These are phyloP conservation scores for Monosporascus sp. DNA, from an alignment of 2,329 filamentous ascomycete species.

Conservation along the genomic window DNA sequence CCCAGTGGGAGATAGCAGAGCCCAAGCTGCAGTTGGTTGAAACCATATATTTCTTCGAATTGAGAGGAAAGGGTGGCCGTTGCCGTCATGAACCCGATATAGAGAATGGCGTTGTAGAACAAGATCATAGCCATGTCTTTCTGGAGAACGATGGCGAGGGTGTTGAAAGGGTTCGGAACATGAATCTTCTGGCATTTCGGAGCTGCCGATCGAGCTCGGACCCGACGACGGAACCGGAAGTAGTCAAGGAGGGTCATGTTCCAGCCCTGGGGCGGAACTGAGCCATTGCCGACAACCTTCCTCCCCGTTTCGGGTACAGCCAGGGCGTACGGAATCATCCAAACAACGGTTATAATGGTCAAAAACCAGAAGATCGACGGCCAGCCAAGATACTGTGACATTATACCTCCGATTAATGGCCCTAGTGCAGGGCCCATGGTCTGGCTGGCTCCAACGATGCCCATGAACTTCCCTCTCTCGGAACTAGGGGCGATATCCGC, in stretches of 20 bases:
- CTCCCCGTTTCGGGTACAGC: slow-evolving; percentile 56
- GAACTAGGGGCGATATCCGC: slow-evolving; percentile 64
- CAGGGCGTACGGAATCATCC: slow-evolving; percentile 49
- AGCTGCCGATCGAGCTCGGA: slow-evolving; percentile 28
- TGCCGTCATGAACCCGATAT: slow-evolving; percentile 50
- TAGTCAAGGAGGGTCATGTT: slow-evolving; percentile 54
- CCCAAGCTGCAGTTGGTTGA: slow-evolving; percentile 45
- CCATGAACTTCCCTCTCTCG: slow-evolving; percentile 70
- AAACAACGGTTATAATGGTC: slow-evolving; percentile 46
- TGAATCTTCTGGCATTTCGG: slow-evolving; percentile 37
- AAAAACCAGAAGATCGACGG: slow-evolving; percentile 67
- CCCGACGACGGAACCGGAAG: slow-evolving; percentile 31
- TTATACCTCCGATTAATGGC: slow-evolving; percentile 59
- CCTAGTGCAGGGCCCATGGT: slow-evolving; percentile 51
- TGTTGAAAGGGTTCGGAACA: slow-evolving; percentile 53
- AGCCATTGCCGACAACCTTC: slow-evolving; percentile 59
- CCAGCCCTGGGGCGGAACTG: slow-evolving; percentile 50
- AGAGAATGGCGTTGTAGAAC: slow-evolving; percentile 48
- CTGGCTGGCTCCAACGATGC: slow-evolving; percentile 54
- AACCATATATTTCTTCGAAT: slow-evolving; percentile 46
- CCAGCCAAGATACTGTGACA: slow-evolving; percentile 62
- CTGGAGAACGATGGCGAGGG: slow-evolving; percentile 48
- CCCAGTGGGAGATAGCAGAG: slow-evolving; percentile 53
- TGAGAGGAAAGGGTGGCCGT: slow-evolving; percentile 48
- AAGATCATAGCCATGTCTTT: slow-evolving; percentile 53